These are phyloP conservation scores for Excoecaria cochinchinensis DNA, from an alignment of 345 rosid species.

Conservation along the genomic window DNA sequence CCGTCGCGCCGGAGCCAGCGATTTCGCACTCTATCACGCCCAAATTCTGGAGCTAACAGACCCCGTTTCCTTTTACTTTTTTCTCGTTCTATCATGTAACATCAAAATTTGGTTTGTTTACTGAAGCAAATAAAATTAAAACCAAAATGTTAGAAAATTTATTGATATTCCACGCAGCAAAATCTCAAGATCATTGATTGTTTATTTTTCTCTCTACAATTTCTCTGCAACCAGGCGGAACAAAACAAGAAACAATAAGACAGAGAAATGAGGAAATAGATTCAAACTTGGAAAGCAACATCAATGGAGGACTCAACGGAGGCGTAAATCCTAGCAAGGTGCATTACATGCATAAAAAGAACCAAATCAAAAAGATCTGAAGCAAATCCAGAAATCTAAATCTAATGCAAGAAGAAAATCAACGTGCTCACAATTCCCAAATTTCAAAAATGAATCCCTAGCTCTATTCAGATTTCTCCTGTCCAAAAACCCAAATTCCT, in stretches of 20 bases:
- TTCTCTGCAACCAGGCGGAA: background rate
- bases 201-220: background rate
- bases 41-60: background rate
- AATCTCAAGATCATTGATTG: background rate
- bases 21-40: too few relatives aligned
- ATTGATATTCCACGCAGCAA: background rate
- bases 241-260: background rate
- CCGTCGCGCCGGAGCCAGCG: too few relatives aligned
- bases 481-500: too few relatives aligned
- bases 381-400: too few relatives aligned
- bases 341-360: too few relatives aligned
- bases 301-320: constrained; percentile 56
- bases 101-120: background rate
- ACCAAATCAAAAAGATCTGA: too few relatives aligned
- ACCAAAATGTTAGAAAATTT: too few relatives aligned
- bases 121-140: too few relatives aligned
- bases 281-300: constrained; percentile 40
- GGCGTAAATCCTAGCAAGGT: constrained; percentile 55
- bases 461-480: too few relatives aligned
- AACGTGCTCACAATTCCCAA: too few relatives aligned
- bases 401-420: too few relatives aligned
- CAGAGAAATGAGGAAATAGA: background rate
- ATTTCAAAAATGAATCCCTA: too few relatives aligned
- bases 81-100: background rate
- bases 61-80: background rate